phyloP scores from a whole-genome alignment of 345 rosid genomes.

The Populus ilicifolia region DNA sequence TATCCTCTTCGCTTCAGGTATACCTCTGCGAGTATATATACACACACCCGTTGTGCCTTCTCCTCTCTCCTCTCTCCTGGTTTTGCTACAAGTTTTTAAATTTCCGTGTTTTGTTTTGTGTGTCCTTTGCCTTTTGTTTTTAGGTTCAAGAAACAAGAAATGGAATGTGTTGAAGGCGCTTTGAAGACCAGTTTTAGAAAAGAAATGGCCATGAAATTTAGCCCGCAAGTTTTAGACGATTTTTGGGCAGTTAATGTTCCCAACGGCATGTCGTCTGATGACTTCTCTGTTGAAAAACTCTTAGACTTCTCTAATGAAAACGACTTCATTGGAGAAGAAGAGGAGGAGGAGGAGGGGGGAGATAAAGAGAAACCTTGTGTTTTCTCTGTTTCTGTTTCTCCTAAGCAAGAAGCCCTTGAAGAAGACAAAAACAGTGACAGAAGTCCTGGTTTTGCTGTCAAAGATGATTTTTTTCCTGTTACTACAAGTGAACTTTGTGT shows the following conservation, averaged over 20 bases:
- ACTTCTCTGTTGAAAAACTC: constrained; percentile 68
- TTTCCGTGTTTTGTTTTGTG: constrained; percentile 1
- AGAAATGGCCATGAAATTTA: constrained; percentile 48
- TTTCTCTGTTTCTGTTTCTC: constrained; percentile 19
- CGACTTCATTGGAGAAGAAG: constrained; percentile 38
- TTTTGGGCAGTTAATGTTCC: constrained; percentile 29
- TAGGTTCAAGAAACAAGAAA: constrained; percentile 29
- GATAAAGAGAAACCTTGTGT: constrained; percentile 18
- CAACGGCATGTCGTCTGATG: constrained; percentile 47
- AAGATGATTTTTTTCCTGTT: constrained; percentile 39
- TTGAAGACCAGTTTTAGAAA: constrained; percentile 57
- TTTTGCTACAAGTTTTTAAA: not conserved
- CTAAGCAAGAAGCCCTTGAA: constrained; percentile 13
- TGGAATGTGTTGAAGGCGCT: constrained; percentile 69
- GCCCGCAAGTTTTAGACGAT: constrained; percentile 40
- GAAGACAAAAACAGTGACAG: constrained; percentile 14
- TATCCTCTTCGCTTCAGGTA: constrained; percentile 27
- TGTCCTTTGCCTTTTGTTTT: not conserved
- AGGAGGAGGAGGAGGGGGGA: constrained; percentile 21
- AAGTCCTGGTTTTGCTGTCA: constrained; percentile 15
- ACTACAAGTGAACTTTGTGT: constrained; percentile 53
- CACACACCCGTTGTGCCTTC: too few species aligned
- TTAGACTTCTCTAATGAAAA: constrained; percentile 76
- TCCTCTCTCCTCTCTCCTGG: not conserved
- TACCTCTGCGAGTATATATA: not conserved